phyloP scores from a whole-genome alignment of 306 rosid species.

The Cajanus cajan region DNA sequence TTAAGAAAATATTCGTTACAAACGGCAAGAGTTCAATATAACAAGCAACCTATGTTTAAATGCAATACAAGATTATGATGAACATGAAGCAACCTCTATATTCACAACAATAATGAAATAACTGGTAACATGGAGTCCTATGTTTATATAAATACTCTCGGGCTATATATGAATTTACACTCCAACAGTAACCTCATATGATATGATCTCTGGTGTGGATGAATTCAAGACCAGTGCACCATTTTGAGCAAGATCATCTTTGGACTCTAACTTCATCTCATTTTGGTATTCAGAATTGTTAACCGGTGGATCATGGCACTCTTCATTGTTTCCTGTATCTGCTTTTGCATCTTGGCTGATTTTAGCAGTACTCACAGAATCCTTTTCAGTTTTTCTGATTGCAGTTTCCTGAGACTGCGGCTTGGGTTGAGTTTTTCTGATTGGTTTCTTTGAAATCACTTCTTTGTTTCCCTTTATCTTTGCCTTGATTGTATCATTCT shows the following conservation, averaged over 20 bases:
- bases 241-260: conserved; percentile 29
- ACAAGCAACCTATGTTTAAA: not conserved
- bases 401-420: conserved; percentile 46
- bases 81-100: conserved; percentile 40
- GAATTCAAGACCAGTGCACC: conserved; percentile 31
- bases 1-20: conserved; percentile 22
- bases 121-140: conserved; percentile 28
- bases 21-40: conserved; percentile 21
- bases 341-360: conserved; percentile 41
- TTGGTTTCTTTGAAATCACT: conserved; percentile 52
- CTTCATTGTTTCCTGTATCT: conserved; percentile 33
- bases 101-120: conserved; percentile 45
- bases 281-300: conserved; percentile 34
- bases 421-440: conserved; percentile 49
- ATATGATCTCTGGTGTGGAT: conserved; percentile 50
- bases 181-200: conserved; percentile 66
- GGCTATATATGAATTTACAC: conserved; percentile 36
- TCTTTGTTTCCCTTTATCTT: conserved; percentile 43
- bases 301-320: conserved; percentile 33
- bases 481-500: conserved; percentile 46
- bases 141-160: conserved; percentile 28
- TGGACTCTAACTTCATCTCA: conserved; percentile 31
- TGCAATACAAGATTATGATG: conserved; percentile 29
- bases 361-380: conserved; percentile 21
- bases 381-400: conserved; percentile 38